Evolutionary conservation across 2,329 filamentous ascomycete species (phyloP), one percentile per base, ranked within the genome.

Genomic region (Sarocladium oryzae): DNA sequence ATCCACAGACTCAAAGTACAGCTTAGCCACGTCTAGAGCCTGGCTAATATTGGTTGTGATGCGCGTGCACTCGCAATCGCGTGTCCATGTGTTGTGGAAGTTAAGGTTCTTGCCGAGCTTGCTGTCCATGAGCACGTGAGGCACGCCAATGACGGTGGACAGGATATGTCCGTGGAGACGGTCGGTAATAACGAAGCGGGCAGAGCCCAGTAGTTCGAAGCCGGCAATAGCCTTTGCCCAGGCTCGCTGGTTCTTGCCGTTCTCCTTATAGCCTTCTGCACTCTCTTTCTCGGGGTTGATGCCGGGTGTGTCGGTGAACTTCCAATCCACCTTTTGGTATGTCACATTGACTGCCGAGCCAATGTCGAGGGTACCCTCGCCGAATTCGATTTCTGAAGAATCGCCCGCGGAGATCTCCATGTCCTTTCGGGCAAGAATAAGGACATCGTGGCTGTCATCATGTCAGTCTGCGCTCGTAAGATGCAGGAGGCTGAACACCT

Each of bases 81-180:
- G 54, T 18, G 59, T 61, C 59, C 59, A 61, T 5, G 59, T 61
- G 54, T 61, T 61, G 53, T 61, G 59, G 54, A 61, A 61, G 54
- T 61, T 61, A 55, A 61, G 57, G 55, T 61, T 61, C 59, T 61
- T 61, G 43, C 59, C 57, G 52, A 61, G 54, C 55, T 61, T 61
- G 54, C 59, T 61, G 46, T 61, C 59, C 59, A 61, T 61, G 43
- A 61, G 51, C 35, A 61, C 59, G 26, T 61, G 59, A 16, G 59
- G 59, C n/a, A 58, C 57, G 32, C 59, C 59, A 33, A 61, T 61
- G 7, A 61, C 54, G 13, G 59, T 61, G 3, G 59, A 61, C 13
- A 61, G 51, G 49, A 61, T 61, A 41, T 61, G 59, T 8, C 58
- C 59, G 45, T 61, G 59, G 5, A 61, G 57, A 32, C 59, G 57